Percentiles rank a stretch among this genome's conserved stretches.
Conservation (phyloP, 2,329 filamentous ascomycete genomes). For the Paraphaeosphaeria sporulosa region DNA sequence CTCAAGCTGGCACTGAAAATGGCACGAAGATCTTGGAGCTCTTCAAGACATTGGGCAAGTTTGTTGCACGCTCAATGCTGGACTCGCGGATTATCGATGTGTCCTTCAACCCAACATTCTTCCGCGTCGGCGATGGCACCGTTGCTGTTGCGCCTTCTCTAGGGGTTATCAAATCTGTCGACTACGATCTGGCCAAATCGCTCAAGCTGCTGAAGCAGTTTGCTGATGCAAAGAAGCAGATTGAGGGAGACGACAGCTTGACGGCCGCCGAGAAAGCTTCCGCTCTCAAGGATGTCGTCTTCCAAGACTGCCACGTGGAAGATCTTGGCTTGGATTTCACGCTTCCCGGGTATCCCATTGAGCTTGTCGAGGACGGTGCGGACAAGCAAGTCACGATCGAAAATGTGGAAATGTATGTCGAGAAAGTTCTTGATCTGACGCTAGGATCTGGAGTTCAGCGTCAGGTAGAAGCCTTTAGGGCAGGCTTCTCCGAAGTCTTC, state of each 20-base stretch:
- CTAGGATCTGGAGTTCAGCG: slow-evolving; percentile 85
- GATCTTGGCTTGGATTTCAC: slow-evolving; percentile 95
- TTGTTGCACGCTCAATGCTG: slow-evolving; percentile 97
- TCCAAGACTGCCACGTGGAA: slow-evolving; percentile 81
- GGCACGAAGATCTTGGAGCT: slow-evolving; percentile 88
- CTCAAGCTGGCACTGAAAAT: slow-evolving; percentile 75
- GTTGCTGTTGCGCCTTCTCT: slow-evolving; percentile 79
- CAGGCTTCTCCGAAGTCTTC: slow-evolving; percentile 94
- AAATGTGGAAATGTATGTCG: slow-evolving; percentile 88
- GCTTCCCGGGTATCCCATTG: slow-evolving; percentile 90
- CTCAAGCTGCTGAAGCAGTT: slow-evolving; percentile 89
- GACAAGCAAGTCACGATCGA: slow-evolving; percentile 82
- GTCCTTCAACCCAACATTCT: slow-evolving; percentile 97
- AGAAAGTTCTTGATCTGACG: slow-evolving; percentile 90
- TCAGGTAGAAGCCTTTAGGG: slow-evolving; percentile 89
- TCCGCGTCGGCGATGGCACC: slow-evolving; percentile 82
- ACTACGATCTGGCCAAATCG: slow-evolving; percentile 84
- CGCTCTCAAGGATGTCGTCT: slow-evolving; percentile 71
- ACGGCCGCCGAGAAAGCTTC: slow-evolving; percentile 74
- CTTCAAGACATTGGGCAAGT: slow-evolving; percentile 94
- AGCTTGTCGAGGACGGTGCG: slow-evolving; percentile 77
- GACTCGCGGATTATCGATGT: slow-evolving; percentile 98
- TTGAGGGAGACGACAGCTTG: slow-evolving; percentile 75
- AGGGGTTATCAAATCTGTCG: slow-evolving; percentile 87
- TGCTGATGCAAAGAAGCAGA: slow-evolving; percentile 78